Evolutionary conservation across 495 filamentous ascomycete genomes (phyloP).

Genomic region (Parathielavia appendiculata): DNA sequence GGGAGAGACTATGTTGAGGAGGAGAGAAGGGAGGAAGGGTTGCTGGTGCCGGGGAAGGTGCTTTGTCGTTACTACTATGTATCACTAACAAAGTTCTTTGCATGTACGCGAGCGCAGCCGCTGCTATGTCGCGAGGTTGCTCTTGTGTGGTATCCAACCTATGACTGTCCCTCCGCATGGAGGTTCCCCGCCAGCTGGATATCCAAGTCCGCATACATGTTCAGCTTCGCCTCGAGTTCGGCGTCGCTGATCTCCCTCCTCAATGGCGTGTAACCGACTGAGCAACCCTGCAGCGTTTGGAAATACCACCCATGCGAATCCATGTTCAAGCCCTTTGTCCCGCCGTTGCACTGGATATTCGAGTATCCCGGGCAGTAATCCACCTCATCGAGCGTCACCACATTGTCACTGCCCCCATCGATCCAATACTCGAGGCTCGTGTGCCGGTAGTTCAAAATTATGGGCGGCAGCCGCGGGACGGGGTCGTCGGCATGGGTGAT

Average conservation of each 20-base stretch:
- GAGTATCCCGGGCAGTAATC: conserved; percentile 36
- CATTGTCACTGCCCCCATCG: conserved; percentile 17
- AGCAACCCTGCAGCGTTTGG: conserved; percentile 31
- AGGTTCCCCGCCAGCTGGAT: conserved; percentile 12
- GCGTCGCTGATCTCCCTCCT: conserved; percentile 28
- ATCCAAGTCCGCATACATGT: conserved; percentile 30
- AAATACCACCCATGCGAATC: conserved; percentile 39
- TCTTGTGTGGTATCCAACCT: not conserved
- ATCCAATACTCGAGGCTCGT: conserved; percentile 65
- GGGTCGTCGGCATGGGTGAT: conserved; percentile 65
- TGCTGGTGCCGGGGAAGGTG: too few relatives aligned
- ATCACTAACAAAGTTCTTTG: too few relatives aligned
- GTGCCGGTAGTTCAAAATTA: conserved; percentile 53
- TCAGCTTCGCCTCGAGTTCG: conserved; percentile 30
- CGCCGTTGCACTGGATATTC: conserved; percentile 40
- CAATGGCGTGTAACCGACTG: conserved; percentile 18
- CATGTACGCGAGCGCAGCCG: too few relatives aligned
- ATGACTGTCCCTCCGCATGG: conserved; percentile 4
- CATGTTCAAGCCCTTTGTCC: conserved; percentile 29
- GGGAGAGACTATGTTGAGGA: too few relatives aligned
- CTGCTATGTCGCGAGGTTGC: too few relatives aligned
- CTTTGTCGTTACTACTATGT: not conserved
- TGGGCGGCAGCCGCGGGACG: conserved; percentile 59
- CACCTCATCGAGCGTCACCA: conserved; percentile 30
- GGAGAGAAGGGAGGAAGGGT: too few relatives aligned